Base-by-base conservation (phyloP, 768 basidiomycete genomes). In the Tricholoma sp. region DNA sequence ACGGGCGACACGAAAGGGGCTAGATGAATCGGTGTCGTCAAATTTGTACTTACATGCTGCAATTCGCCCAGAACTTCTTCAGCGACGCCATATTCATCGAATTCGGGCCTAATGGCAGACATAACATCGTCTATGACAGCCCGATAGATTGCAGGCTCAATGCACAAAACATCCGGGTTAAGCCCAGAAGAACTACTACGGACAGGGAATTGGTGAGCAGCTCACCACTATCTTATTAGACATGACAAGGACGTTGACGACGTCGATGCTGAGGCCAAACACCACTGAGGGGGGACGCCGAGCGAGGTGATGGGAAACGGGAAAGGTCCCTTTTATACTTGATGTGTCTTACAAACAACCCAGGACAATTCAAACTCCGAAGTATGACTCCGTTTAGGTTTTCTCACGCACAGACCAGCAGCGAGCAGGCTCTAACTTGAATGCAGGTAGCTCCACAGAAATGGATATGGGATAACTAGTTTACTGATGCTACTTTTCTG, bases 191-290 rank as follows among this genome's bases (percentile, higher is more conserved):
- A 70, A 77, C 80, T 83, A 83, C 80, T 77, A 80, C 74, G 71
- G 71, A 75, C 72, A 74, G 66, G 73, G 74, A 74, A 74, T 79
- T 74, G 77, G 82, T 81, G 84, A 83, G 81, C 77, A 84, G 88
- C 90, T 91, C 83, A 94, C 93, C 86, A 96, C 94, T 80, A 94
- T 92, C 81, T 95, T 95, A 88, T 96, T 96, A 59, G 93, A 94
- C 94, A 95, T 96, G 54, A 65, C 65, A 68, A 64, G 3, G 21
- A 67, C 62, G 63, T 63, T 58, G 64, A 50, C 19, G 24, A 58
- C 57, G 67, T 69, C 67, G 72, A 67, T 63, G 66, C 63, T 68
- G 71, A 67, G 54, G 63, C 62, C 66, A 69, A 70, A 70, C 69
- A 69, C 72, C 70, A 66, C 71, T 67, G 62, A 66, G 66, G 53